Evolutionary conservation across 140 eudicot genomes (phyloP).

Genomic region (Anethum foeniculum): DNA sequence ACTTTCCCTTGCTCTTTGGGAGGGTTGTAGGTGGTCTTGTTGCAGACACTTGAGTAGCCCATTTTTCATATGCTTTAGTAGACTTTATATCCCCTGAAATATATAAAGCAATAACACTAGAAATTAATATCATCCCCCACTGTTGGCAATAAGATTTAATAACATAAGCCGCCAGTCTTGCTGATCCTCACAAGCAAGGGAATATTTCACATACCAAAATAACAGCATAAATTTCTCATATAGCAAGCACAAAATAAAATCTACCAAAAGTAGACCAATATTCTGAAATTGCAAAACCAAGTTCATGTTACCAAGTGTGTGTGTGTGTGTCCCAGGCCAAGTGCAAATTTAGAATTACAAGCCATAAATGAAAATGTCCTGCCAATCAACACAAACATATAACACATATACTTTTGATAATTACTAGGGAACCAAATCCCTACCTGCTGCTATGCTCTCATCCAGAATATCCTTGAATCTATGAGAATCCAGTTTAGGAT

Average conservation of each 20-base stretch:
- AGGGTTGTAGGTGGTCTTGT: conserved; percentile 1
- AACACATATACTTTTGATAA: neutral
- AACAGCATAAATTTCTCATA: neutral
- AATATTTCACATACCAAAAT: neutral
- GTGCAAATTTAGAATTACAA: neutral
- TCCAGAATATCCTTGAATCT: conserved; percentile 89
- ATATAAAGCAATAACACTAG: neutral
- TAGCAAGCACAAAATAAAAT: neutral
- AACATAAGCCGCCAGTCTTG: neutral
- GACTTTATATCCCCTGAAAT: conserved; percentile 1
- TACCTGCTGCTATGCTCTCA: conserved; percentile 78
- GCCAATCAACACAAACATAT: neutral
- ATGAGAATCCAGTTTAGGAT: conserved; percentile 79
- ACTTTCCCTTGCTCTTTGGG: conserved; percentile 4
- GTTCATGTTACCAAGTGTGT: neutral
- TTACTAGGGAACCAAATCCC: neutral
- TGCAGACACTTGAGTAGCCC: neutral
- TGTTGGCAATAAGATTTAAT: neutral
- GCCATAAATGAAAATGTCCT: neutral
- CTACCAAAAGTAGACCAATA: neutral
- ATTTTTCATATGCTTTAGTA: conserved; percentile 1
- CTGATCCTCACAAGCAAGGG: neutral
- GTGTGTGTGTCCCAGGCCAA: neutral
- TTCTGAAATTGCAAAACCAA: neutral
- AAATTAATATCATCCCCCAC: neutral